A percentile compares a stretch with the other conserved stretches of the same genome.
Conservation (phyloP, 352 stramenopile species). For the Pythium sukuiense region DNA sequence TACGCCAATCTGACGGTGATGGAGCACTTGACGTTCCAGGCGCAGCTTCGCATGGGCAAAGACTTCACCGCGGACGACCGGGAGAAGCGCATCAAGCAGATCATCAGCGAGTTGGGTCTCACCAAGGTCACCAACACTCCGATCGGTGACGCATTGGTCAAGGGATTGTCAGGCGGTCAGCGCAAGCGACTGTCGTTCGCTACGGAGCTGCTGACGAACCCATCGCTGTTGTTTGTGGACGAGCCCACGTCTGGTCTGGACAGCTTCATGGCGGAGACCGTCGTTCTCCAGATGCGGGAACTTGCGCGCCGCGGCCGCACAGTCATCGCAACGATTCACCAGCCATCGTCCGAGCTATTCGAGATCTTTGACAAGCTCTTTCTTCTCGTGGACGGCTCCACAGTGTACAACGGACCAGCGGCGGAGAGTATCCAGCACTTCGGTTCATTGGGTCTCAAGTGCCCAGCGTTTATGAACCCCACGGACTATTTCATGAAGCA, state of each 20-base stretch:
- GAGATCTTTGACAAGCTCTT: constrained; percentile 42
- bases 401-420: constrained; percentile 37
- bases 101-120: constrained; percentile 64
- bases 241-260: constrained; percentile 75
- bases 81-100: constrained; percentile 48
- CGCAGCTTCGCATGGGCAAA: constrained; percentile 71
- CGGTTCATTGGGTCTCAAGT: constrained; percentile 28
- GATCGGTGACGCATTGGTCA: constrained; percentile 55
- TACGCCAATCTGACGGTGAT: constrained; percentile 82
- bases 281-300: constrained; percentile 55
- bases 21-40: constrained; percentile 88
- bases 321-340: constrained; percentile 90
- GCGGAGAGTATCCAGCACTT: constrained; percentile 34
- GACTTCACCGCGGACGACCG: constrained; percentile 32
- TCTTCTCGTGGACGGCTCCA: constrained; percentile 32
- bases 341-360: constrained; percentile 58
- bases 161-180: constrained; percentile 72
- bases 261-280: constrained; percentile 60
- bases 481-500: constrained; percentile 42
- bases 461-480: constrained; percentile 40
- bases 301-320: constrained; percentile 83
- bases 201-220: constrained; percentile 80
- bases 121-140: constrained; percentile 40
- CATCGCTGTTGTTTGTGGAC: constrained; percentile 84
- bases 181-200: constrained; percentile 83